Base-by-base conservation (phyloP, 2,329 filamentous ascomycete species). In the Alternaria longipes region DNA sequence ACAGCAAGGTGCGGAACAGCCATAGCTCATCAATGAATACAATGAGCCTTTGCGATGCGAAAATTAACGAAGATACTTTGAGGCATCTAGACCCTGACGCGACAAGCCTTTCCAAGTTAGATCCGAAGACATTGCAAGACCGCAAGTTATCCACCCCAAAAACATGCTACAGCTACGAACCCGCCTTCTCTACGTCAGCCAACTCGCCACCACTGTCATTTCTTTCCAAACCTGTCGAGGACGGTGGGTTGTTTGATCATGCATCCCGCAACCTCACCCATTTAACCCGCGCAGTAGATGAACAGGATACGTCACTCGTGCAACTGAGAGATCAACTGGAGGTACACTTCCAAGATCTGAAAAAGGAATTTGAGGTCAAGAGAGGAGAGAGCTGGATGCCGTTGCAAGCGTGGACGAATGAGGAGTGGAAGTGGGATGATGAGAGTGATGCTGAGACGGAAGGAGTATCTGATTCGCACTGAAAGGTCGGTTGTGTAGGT, bases 291-390 rank as follows among this genome's bases (percentile, higher is more conserved):
- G 46, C 24, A 8, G n/a, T 8, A 7, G 24, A 47, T 3, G 49
- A 47, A 9, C 34, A 49, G 4, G 32, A 34, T 8, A 26, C 8
- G 7, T 32, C 12, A 9, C 24, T 51, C 12, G 22, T 14, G 9
- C 41, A 38, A 38, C 24, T 60, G 16, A 38, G 34, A 2, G 7
- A 4, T 2, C 47, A 58, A 11, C 32, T 62, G 18, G 44, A 56
- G 2, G 40, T 36, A 22, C 52, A 54, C 14, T 64, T 54, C n/a
- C 26, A 38, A 8, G 6, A 14, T 5, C 44, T 59, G 45, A 50
- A 62, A 34, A 18, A 40, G 6, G 55, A 63, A 9, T 65, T 60
- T 38, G 54, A 58, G 56, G 52, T n/a, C 38, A 64, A 46, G 36
- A 55, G n/a, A 14, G 53, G 45, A 20, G 42, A 4, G 0, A 26